Conservation (phyloP, 2,329 filamentous ascomycete genomes). For the Colletotrichum spaethianum region DNA sequence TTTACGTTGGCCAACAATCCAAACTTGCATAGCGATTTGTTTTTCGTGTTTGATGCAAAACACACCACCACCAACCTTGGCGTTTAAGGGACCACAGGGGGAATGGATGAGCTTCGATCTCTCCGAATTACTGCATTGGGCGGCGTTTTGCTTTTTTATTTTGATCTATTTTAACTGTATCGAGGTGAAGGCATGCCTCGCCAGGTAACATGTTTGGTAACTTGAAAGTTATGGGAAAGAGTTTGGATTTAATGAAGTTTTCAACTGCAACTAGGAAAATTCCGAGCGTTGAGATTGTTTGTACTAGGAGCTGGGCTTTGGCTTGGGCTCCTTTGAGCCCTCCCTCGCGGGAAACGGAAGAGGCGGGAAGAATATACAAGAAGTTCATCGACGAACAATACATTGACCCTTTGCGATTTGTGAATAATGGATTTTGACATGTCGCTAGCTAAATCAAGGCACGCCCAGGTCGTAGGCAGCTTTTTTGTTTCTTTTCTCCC, state of each 20-base stretch:
- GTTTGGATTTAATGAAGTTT: conserved; percentile 36
- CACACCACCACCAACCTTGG: conserved; percentile 25
- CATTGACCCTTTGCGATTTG: background rate
- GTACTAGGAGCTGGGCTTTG: conserved; percentile 23
- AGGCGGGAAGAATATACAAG: conserved; percentile 19
- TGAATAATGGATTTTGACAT: background rate
- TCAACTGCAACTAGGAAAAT: conserved; percentile 4
- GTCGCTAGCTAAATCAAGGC: background rate
- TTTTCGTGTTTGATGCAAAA: conserved; percentile 47
- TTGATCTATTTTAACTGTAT: conserved; percentile 9
- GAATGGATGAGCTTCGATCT: background rate
- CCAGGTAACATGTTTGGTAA: background rate
- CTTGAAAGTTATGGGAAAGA: background rate
- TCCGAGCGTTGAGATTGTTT: conserved; percentile 5
- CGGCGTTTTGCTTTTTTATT: conserved; percentile 39
- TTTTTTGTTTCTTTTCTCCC: background rate
- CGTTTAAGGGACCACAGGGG: conserved; percentile 30
- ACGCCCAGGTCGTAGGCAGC: background rate
- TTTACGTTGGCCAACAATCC: conserved; percentile 52
- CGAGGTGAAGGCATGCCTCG: conserved; percentile 21
- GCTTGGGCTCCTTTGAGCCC: background rate
- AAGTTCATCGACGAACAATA: conserved; percentile 14
- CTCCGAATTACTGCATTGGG: conserved; percentile 37
- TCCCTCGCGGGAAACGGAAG: background rate
- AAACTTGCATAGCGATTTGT: conserved; percentile 70